These are phyloP conservation scores for Takashimella tepidaria DNA, from an alignment of 1,284 basidiomycete species.

Conservation along the genomic window DNA sequence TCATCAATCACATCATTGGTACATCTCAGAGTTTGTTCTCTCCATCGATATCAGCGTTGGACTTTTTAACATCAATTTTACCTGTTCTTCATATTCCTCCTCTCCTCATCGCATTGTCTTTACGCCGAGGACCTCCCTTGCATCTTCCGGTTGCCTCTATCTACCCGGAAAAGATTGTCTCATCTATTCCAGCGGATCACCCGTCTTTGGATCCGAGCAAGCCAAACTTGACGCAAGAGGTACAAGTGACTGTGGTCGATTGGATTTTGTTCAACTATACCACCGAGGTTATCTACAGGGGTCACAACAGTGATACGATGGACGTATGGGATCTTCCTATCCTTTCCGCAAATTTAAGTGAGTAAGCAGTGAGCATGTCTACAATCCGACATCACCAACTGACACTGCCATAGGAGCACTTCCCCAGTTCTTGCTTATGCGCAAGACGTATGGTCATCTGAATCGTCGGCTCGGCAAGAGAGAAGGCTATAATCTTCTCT, in stretches of 20 bases:
- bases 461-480: constrained; percentile 25
- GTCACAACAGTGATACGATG: constrained; percentile 63
- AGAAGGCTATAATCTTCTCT: constrained; percentile 45
- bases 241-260: constrained; percentile 56
- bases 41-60: constrained; percentile 12
- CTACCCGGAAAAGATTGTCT: constrained; percentile 62
- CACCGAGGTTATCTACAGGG: constrained; percentile 74
- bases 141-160: constrained; percentile 65
- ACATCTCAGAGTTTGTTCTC: constrained; percentile 7
- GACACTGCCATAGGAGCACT: constrained; percentile 26
- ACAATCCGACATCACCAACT: background rate
- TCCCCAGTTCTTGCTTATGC: constrained; percentile 32
- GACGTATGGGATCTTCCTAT: constrained; percentile 82
- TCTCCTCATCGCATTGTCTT: constrained; percentile 55
- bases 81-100: constrained; percentile 55
- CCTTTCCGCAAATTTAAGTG: constrained; percentile 65
- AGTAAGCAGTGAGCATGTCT: constrained; percentile 27
- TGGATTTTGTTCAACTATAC: constrained; percentile 73
- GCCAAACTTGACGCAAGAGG: constrained; percentile 41
- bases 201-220: constrained; percentile 28
- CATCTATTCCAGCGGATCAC: constrained; percentile 27
- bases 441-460: constrained; percentile 33
- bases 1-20: constrained; percentile 10
- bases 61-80: constrained; percentile 22
- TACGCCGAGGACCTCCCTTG: constrained; percentile 65